Base-by-base conservation (phyloP, 2,329 filamentous ascomycete genomes). In the Cordyceps pruinosa region DNA sequence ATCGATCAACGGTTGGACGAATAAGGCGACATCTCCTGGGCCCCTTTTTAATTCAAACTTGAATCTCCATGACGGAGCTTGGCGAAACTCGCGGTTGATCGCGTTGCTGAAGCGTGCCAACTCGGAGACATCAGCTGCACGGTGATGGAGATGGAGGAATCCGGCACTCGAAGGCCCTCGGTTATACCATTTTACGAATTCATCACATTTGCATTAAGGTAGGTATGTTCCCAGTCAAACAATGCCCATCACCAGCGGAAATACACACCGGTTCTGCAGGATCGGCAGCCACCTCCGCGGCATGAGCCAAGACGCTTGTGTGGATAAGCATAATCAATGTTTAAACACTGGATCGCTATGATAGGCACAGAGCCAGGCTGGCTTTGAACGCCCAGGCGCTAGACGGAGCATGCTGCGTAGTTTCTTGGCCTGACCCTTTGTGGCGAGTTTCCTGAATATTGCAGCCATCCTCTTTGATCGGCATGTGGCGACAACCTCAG, bases 241-340 rank as follows among this genome's bases (percentile, higher is more conserved):
- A n/a, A n/a, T n/a, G n/a, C n/a, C n/a, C n/a, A n/a, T n/a, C n/a
- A 41, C 17, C n/a, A 39, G 35, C 46, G 32, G 47, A 8, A 28
- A 50, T 21, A 19, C n/a, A n/a, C 6, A 9, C 25, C 13, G 47
- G 26, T 37, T 19, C 7, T 37, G 23, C 17, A 46, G 41, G 51
- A 54, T 54, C 51, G 41, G 23, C 51, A 35, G 51, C 39, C 37
- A 53, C 21, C 41, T 35, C 30, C 10, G 15, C 41, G 19, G 34
- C 25, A 35, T 8, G 0, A 21, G 50, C 51, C 51, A 54, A 54
- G 51, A 30, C 41, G 41, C 51, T 54, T 37, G 23, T 46, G 51
- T 54, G 51, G 51, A 37, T 54, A 54, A 54, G 51, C 51, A 54
- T 54, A 54, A 46, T 21, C 23, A 26, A 30, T 23, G 41, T 46